Conservation (phyloP, 164 flowering plant genomes). For the Cinnamomum micranthum region DNA sequence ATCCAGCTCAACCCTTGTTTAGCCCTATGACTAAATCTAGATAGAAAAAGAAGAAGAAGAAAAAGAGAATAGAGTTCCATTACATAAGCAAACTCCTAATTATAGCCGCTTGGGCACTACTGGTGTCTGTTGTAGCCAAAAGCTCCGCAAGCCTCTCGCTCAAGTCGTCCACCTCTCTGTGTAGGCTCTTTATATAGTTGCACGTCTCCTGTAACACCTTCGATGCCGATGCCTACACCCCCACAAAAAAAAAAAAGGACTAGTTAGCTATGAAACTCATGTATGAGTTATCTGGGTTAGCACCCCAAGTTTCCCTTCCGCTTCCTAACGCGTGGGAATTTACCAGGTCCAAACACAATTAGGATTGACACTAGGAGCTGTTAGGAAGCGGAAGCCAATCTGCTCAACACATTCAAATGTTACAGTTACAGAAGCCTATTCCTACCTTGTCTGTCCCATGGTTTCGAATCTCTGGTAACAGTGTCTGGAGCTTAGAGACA, state of each 20-base stretch:
- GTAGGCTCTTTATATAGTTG: slow-evolving; percentile 63
- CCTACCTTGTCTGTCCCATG: slow-evolving; percentile 51
- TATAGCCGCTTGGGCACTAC: slow-evolving; percentile 60
- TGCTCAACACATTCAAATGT: not conserved
- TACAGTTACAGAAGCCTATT: not conserved
- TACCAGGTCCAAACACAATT: too few relatives aligned
- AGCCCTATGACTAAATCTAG: not conserved
- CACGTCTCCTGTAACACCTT: slow-evolving; percentile 74
- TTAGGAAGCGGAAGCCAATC: not conserved
- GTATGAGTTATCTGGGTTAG: not conserved
- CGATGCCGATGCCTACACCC: slow-evolving; percentile 50
- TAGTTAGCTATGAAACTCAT: not conserved
- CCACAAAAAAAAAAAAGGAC: not conserved
- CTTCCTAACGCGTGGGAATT: not conserved
- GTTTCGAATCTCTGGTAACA: slow-evolving; percentile 51
- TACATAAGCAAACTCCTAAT: slow-evolving; percentile 60
- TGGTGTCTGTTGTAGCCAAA: slow-evolving; percentile 50
- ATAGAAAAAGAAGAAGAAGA: not conserved
- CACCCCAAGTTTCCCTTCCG: not conserved
- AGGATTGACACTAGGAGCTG: too few relatives aligned
- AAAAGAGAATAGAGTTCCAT: slow-evolving; percentile 8
- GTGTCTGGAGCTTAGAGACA: slow-evolving; percentile 50
- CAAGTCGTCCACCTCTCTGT: slow-evolving; percentile 61
- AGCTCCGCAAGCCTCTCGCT: slow-evolving; percentile 64
- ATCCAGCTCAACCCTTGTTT: not conserved